Evolutionary conservation across 148 eudicot species (phyloP), one percentile per base, ranked within the genome.

Genomic region (Cornus controversa): DNA sequence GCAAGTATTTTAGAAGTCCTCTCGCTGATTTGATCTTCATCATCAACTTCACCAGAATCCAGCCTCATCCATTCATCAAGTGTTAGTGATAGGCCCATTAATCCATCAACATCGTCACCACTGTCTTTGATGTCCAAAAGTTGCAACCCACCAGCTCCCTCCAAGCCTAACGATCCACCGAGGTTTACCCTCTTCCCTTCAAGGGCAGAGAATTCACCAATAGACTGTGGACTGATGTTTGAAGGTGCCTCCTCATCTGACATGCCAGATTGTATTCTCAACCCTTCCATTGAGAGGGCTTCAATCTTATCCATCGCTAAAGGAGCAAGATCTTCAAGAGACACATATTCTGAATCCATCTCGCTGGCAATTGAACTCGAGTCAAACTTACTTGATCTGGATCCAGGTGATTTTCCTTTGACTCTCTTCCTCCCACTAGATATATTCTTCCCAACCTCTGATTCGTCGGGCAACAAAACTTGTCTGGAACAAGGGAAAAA

Each of bases 281-380:
- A 85, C 29, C 97, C 99, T 79, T 96, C 98, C 24, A 96, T 78
- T 65, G 98, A 93, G 67, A 96, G 86, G 72, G 97, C 97, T 89
- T 96, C 99, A 82, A 93, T 92, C 78, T 93, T 93, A 77, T 91
- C 94, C 92, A 93, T 92, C 14, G 98, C 97, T 77, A 96, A 81
- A 57, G 98, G 98, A 78, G 99, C 99, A 72, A 96, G 88, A 80
- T 96, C 97, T 86, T 96, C 99, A 71, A 95, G 78, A 47, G 91
- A 87, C 42, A 91, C 94, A 81, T 82, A 93, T 71, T 95, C 99
- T 50, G 97, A 84, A 76, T 73, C 89, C 63, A 60, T 76, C 31
- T 82, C 87, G 78, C 77, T 79, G 7, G 69, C 70, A 58, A 27
- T 45, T 63, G 70, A 47, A 82, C 82, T 81, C 26, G 89, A 82